phyloP scores from a whole-genome alignment of 345 rosid genomes.

The Salix suchowensis region DNA sequence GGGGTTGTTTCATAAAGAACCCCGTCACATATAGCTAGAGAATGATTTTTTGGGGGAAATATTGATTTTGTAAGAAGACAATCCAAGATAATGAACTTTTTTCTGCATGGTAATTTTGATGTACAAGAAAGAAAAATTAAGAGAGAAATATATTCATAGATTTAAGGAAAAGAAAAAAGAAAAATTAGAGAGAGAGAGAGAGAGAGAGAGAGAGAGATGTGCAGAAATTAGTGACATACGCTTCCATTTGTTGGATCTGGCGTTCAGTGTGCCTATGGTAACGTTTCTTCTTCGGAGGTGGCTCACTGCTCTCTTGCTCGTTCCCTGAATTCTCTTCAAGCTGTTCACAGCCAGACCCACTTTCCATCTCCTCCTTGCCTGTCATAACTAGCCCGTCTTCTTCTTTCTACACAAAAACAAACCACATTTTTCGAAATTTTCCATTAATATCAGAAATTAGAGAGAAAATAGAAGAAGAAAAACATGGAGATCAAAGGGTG shows the following conservation, averaged over 20 bases:
- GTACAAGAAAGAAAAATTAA: neutral
- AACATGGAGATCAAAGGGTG: neutral
- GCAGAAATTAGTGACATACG: conserved; percentile 41
- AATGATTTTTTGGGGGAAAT: too few relatives aligned
- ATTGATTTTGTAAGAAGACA: neutral
- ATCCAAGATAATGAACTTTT: neutral
- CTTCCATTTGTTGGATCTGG: conserved; percentile 97
- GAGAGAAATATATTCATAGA: neutral
- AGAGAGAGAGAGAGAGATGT: neutral
- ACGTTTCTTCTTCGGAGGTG: conserved; percentile 74
- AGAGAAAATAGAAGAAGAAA: neutral
- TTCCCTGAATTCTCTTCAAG: conserved; percentile 64
- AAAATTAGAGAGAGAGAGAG: neutral
- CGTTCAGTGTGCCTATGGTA: conserved; percentile 86
- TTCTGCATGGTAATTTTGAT: neutral
- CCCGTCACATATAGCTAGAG: too few relatives aligned
- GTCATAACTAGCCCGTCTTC: conserved; percentile 48
- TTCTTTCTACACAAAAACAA: conserved; percentile 45
- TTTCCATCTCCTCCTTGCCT: conserved; percentile 69
- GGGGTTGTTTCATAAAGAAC: neutral
- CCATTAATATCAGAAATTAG: neutral
- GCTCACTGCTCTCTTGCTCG: conserved; percentile 48
- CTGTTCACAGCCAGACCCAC: conserved; percentile 82
- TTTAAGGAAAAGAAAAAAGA: neutral
- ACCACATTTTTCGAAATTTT: neutral